A percentile compares a stretch with the other conserved stretches of the same genome.
phyloP scores from a whole-genome alignment of 2,329 filamentous ascomycete species.

The Elsinoe batatas region DNA sequence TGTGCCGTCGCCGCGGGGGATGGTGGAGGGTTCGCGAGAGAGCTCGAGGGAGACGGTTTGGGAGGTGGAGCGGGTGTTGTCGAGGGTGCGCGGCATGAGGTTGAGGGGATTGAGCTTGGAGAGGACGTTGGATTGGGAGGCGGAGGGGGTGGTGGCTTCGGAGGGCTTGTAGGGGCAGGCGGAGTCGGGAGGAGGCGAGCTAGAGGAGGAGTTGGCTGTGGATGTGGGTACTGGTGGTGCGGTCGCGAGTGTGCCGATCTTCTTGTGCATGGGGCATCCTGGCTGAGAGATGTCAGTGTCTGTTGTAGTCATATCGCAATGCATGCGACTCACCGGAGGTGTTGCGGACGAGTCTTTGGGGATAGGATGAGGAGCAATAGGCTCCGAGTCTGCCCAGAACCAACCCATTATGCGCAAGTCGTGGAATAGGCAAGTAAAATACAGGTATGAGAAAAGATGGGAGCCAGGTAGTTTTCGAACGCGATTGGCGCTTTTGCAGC shows the following conservation, averaged over 20 bases:
- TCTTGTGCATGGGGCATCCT: constrained; percentile 58
- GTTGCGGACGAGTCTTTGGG: constrained; percentile 36
- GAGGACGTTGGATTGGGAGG: constrained; percentile 40
- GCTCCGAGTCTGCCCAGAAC: constrained; percentile 55
- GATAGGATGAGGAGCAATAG: constrained; percentile 39
- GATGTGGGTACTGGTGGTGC: constrained; percentile 23
- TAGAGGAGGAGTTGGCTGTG: constrained; percentile 19
- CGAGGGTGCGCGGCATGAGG: constrained; percentile 86
- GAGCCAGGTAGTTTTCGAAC: background rate
- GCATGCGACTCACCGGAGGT: constrained; percentile 43
- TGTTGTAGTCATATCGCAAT: too few relatives aligned
- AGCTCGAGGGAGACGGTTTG: constrained; percentile 69
- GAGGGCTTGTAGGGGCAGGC: constrained; percentile 40
- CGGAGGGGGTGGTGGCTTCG: constrained; percentile 22
- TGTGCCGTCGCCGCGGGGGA: constrained; percentile 68
- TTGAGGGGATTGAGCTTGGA: constrained; percentile 73
- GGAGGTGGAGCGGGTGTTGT: constrained; percentile 61
- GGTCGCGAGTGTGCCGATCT: constrained; percentile 31
- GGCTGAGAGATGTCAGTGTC: constrained; percentile 38
- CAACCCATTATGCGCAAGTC: constrained; percentile 46
- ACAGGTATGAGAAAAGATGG: background rate
- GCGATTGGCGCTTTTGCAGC: too few relatives aligned
- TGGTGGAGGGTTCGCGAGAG: constrained; percentile 73
- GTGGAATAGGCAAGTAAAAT: background rate
- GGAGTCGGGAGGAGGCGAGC: constrained; percentile 31